These are phyloP conservation scores for Solanum habrochaites DNA, from an alignment of 257 asterid species.

Conservation along the genomic window DNA sequence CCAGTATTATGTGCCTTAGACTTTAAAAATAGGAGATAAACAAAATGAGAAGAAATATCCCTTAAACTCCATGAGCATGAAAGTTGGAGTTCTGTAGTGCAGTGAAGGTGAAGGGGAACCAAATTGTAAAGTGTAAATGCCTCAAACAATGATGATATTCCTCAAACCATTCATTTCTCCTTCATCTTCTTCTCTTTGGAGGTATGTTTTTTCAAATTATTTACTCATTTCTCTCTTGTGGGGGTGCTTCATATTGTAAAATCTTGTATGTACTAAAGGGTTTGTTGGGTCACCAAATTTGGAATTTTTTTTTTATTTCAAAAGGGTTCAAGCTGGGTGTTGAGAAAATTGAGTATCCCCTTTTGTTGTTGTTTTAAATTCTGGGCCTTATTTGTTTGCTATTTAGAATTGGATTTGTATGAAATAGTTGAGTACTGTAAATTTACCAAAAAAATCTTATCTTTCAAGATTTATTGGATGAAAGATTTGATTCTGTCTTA, in stretches of 20 bases:
- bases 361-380: background rate
- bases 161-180: slow-evolving; percentile 56
- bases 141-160: slow-evolving; percentile 40
- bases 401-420: background rate
- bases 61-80: background rate
- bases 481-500: background rate
- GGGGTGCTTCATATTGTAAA: background rate
- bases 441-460: background rate
- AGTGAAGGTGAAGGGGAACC: background rate
- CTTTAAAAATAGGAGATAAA: background rate
- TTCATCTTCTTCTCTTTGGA: slow-evolving; percentile 46
- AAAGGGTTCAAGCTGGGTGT: background rate
- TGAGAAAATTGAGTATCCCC: background rate
- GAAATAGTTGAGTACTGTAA: background rate
- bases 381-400: background rate
- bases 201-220: slow-evolving; percentile 22
- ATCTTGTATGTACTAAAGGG: background rate
- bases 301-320: background rate
- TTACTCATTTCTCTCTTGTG: background rate
- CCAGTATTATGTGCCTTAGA: background rate
- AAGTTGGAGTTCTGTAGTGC: background rate
- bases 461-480: background rate
- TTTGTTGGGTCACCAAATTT: background rate
- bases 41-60: background rate
- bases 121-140: slow-evolving; percentile 14